Conservation (phyloP, 768 basidiomycete species). For the Ramaria sp. region DNA sequence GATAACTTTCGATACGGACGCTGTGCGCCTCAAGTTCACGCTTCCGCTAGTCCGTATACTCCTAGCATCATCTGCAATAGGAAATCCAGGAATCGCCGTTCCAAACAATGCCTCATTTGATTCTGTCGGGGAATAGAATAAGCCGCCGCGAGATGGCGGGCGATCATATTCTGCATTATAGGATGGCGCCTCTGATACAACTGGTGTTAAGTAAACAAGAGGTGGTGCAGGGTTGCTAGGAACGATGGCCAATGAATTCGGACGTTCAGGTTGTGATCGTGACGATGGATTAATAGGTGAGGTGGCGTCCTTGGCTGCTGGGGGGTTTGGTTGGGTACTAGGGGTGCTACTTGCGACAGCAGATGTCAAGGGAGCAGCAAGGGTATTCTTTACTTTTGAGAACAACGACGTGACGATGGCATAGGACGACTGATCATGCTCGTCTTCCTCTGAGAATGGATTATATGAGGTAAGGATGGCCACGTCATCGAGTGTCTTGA, state of each 20-base stretch:
- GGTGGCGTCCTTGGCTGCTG: conserved; percentile 22
- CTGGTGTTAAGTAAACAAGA: conserved; percentile 76
- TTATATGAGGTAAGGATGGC: conserved; percentile 78
- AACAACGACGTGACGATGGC: conserved; percentile 73
- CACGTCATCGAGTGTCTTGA: conserved; percentile 36
- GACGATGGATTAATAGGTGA: conserved; percentile 30
- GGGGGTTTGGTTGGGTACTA: conserved; percentile 18
- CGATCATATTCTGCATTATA: conserved; percentile 57
- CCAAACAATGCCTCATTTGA: conserved; percentile 49
- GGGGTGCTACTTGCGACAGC: conserved; percentile 29
- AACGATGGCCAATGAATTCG: conserved; percentile 42
- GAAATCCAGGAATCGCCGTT: conserved; percentile 83
- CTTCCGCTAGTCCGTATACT: conserved; percentile 61
- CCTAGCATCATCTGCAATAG: conserved; percentile 82
- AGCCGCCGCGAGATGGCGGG: conserved; percentile 40
- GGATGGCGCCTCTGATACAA: conserved; percentile 67
- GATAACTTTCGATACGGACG: conserved; percentile 86
- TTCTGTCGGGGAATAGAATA: conserved; percentile 39
- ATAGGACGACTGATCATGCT: conserved; percentile 81
- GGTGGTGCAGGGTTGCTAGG: conserved; percentile 62
- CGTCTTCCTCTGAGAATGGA: conserved; percentile 88
- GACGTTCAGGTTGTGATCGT: conserved; percentile 44
- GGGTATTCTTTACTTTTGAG: conserved; percentile 71
- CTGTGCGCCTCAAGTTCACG: conserved; percentile 58
- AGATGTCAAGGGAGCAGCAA: conserved; percentile 55